These are phyloP conservation scores for Jatropha podagrica DNA, from an alignment of 441 rosid species.

Conservation along the genomic window DNA sequence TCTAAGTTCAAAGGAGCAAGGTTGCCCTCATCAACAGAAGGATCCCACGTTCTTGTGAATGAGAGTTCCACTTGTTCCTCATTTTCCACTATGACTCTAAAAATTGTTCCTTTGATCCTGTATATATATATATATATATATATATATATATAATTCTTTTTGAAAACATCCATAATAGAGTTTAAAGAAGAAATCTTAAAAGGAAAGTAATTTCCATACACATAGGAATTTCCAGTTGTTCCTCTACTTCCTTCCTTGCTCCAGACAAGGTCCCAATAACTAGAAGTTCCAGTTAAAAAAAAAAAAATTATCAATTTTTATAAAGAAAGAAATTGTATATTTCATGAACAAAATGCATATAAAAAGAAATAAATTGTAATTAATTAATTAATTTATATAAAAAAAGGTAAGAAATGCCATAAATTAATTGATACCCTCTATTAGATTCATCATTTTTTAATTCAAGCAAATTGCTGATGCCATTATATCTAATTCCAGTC, in stretches of 20 bases:
- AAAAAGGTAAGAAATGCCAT: not conserved
- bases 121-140: not conserved
- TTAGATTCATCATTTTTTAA: constrained; percentile 41
- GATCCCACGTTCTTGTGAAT: constrained; percentile 65
- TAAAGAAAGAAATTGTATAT: no score
- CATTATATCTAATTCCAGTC: constrained; percentile 52
- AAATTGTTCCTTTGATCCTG: constrained; percentile 67
- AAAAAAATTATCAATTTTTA: not conserved
- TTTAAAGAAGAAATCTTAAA: not conserved
- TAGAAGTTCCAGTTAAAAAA: constrained; percentile 18
- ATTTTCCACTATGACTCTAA: constrained; percentile 52
- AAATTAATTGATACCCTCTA: constrained; percentile 36
- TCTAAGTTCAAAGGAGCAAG: constrained; percentile 73
- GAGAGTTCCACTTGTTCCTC: constrained; percentile 75
- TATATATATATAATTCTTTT: no score
- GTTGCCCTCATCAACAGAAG: constrained; percentile 36
- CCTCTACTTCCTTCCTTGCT: constrained; percentile 48
- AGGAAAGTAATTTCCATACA: constrained; percentile 24
- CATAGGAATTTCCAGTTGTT: constrained; percentile 50
- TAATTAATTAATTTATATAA: not conserved
- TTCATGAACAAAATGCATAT: no score
- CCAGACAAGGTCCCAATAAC: constrained; percentile 97
- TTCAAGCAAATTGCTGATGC: constrained; percentile 74
- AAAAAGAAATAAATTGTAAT: not conserved
- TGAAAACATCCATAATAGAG: no score